Base-by-base conservation (phyloP, 345 rosid species). In the Citrus reticulata region DNA sequence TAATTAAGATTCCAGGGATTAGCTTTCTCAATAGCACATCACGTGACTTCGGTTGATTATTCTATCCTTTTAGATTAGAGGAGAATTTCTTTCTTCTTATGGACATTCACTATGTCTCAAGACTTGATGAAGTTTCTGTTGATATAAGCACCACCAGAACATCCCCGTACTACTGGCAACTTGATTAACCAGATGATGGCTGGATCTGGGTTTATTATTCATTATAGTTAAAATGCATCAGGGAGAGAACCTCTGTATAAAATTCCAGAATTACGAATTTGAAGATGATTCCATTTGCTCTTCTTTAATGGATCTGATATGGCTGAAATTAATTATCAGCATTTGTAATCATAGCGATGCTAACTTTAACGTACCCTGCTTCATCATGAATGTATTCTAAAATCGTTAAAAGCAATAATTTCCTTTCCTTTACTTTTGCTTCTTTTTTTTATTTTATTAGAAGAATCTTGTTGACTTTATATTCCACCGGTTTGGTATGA, bases 1-100 rank as follows among this genome's bases (percentile, higher is more conserved):
- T 82, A 58, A 70, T 42, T n/a, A 86, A 90, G 77, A 78, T 78
- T 58, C 83, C 86, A 11, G 85, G 88, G 20, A 70, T 80, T 66
- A 87, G 89, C 80, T 60, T 75, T 68, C 72, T 86, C 37, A 58
- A 62, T 76, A 83, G 65, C 71, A 73, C n/a, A 57, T 57, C 58
- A 11, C 27, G 59, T 55, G 86, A 77, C 17, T 63, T 24, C 4
- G 74, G 85, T 76, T 88, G 81, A 85, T 14, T 59, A 40, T 46
- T 63, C 30, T 54, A 49, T 22, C 60, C 27, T 54, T 0, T 25
- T 34, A 7, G 39, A 40, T 49, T 1, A 16, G 58, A 63, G 17
- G 72, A 39, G 49, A 67, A 59, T n/a, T 24, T 13, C 35, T 32
- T 61, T 34, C 32, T 32, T 34, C 65, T 34, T 32, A 6, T 13